Conservation (phyloP, 371 early-diverging fungal species). For the Syncephalastrum racemosum region DNA sequence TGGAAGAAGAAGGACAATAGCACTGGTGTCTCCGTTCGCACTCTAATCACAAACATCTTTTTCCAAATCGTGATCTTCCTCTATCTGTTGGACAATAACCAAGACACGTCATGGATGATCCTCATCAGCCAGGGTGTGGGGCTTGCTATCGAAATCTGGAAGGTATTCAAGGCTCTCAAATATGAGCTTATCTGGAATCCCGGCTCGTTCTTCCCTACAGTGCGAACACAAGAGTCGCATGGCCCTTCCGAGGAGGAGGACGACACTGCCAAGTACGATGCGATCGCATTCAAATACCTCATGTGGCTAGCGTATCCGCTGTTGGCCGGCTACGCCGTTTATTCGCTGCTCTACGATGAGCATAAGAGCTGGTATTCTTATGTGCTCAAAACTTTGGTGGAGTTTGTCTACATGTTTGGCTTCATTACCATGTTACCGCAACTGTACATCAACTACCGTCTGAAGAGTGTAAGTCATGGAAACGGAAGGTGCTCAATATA, state of each 20-base stretch:
- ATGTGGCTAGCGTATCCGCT: conserved; percentile 80
- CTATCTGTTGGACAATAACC: conserved; percentile 86
- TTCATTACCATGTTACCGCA: conserved; percentile 95
- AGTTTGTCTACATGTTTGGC: conserved; percentile 83
- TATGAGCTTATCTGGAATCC: conserved; percentile 52
- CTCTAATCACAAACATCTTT: conserved; percentile 80
- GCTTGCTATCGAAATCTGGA: conserved; percentile 89
- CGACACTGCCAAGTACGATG: conserved; percentile 86
- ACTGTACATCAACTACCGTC: conserved; percentile 90
- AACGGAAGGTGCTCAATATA: not conserved
- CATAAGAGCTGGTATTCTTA: conserved; percentile 95
- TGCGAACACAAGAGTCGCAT: conserved; percentile 27
- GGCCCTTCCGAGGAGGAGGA: conserved; percentile 65
- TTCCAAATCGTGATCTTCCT: conserved; percentile 87
- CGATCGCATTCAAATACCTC: conserved; percentile 87
- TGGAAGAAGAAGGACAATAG: conserved; percentile 85
- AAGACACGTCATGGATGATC: conserved; percentile 87
- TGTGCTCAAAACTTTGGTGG: conserved; percentile 84
- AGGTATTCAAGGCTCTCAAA: conserved; percentile 83
- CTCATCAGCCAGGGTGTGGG: conserved; percentile 79
- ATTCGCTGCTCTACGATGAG: conserved; percentile 80
- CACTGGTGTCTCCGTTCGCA: conserved; percentile 84
- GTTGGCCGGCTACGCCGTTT: conserved; percentile 79
- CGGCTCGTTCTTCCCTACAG: conserved; percentile 38
- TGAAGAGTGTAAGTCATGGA: conserved; percentile 72